Evolutionary conservation across 164 flowering plant genomes (phyloP).

Genomic region (Annona cherimola): DNA sequence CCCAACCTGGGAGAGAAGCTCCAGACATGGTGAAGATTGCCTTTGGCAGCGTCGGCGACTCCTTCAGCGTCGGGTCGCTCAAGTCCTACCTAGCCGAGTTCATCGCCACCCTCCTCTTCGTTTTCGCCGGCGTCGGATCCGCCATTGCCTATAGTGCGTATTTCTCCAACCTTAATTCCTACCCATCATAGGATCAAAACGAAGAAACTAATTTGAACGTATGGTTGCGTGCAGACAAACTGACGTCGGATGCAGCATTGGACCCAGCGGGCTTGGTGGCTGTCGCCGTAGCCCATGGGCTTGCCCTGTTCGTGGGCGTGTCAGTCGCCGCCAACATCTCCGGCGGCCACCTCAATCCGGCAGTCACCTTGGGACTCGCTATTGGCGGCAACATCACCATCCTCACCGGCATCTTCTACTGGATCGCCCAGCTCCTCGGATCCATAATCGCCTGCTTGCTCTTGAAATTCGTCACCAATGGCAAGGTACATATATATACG

Average conservation of each 20-base stretch:
- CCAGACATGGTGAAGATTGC: constrained; percentile 54
- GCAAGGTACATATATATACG: constrained; percentile 24
- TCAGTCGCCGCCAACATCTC: constrained; percentile 73
- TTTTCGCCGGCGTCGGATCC: constrained; percentile 78
- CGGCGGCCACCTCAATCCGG: constrained; percentile 81
- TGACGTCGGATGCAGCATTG: constrained; percentile 50
- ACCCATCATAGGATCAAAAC: too few relatives aligned
- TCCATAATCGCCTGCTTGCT: constrained; percentile 68
- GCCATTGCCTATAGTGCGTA: constrained; percentile 60
- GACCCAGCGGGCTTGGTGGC: constrained; percentile 73
- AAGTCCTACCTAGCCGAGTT: constrained; percentile 61
- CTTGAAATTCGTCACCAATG: constrained; percentile 52
- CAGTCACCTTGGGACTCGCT: constrained; percentile 71
- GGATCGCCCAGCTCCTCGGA: constrained; percentile 66
- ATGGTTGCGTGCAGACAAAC: constrained; percentile 31
- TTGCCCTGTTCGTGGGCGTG: constrained; percentile 73
- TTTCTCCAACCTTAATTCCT: too few relatives aligned
- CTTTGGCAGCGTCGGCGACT: constrained; percentile 54
- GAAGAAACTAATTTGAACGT: too few relatives aligned
- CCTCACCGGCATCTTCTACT: constrained; percentile 62
- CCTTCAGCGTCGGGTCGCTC: constrained; percentile 45
- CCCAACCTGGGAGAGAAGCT: background rate
- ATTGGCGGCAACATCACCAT: constrained; percentile 69
- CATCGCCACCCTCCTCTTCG: constrained; percentile 67
- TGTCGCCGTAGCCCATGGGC: constrained; percentile 64